Evolutionary conservation across 1,284 basidiomycete genomes (phyloP).

Genomic region (Moesziomyces sp.): DNA sequence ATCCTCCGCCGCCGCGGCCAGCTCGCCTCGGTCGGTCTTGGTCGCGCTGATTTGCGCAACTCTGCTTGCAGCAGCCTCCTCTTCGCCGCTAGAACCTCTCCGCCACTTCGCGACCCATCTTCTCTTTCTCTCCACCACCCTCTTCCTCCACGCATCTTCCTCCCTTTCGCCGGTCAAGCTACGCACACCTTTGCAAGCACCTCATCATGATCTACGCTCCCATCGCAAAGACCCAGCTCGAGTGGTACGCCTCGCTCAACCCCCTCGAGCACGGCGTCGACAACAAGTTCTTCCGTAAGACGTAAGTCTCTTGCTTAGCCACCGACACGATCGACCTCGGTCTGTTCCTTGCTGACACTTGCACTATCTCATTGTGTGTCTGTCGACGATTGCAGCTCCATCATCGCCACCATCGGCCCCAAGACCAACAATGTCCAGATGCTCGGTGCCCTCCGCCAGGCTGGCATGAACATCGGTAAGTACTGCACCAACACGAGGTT

Average conservation of each 20-base stretch:
- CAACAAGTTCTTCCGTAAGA: conserved; percentile 67
- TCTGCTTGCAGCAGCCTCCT: too few relatives aligned
- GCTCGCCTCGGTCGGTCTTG: too few relatives aligned
- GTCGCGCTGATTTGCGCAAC: too few relatives aligned
- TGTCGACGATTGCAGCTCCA: conserved; percentile 48
- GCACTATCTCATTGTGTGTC: background rate
- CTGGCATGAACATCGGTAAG: conserved; percentile 66
- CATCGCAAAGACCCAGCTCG: conserved; percentile 63
- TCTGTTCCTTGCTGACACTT: background rate
- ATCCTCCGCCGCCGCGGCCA: too few relatives aligned
- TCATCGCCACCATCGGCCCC: conserved; percentile 67
- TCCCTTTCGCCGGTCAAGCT: conserved; percentile 9
- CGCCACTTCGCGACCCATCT: too few relatives aligned
- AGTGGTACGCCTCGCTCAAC: conserved; percentile 67
- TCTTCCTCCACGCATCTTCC: conserved; percentile 3
- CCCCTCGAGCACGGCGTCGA: conserved; percentile 64
- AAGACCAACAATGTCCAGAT: conserved; percentile 65
- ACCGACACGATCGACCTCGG: too few relatives aligned
- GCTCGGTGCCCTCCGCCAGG: conserved; percentile 63
- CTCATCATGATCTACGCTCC: conserved; percentile 57
- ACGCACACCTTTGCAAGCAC: conserved; percentile 1
- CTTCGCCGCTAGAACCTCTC: too few relatives aligned
- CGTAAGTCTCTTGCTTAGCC: too few relatives aligned
- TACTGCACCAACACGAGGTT: background rate
- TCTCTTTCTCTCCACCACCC: conserved; percentile 1